These are phyloP conservation scores for Lepidium aucheri DNA, from an alignment of 345 rosid species.

Conservation along the genomic window DNA sequence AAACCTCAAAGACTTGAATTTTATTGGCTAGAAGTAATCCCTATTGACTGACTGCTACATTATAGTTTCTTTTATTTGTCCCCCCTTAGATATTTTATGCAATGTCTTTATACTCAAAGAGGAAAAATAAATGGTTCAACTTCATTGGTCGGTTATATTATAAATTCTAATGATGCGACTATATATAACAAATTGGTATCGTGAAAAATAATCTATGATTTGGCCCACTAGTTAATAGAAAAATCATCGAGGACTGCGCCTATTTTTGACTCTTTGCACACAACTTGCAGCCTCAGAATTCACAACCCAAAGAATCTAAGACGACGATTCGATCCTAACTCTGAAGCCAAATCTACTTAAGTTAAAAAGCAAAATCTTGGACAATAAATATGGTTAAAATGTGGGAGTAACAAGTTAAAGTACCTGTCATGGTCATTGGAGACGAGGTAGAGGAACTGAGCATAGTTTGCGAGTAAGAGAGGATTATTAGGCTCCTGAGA, in stretches of 20 bases:
- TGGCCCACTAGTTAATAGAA: constrained; percentile 18
- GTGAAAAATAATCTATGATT: neutral
- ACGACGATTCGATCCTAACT: constrained; percentile 12
- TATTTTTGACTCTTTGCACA: constrained; percentile 16
- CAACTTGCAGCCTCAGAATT: constrained; percentile 11
- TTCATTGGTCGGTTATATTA: constrained; percentile 6
- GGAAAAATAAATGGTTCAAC: constrained; percentile 10
- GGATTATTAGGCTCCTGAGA: constrained; percentile 58
- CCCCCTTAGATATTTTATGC: neutral
- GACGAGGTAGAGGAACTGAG: constrained; percentile 80
- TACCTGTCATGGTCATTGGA: constrained; percentile 82
- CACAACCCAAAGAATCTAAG: constrained; percentile 10
- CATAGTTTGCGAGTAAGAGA: constrained; percentile 76
- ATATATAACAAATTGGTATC: neutral
- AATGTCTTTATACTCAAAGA: neutral
- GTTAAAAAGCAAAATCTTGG: neutral
- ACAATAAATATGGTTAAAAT: neutral
- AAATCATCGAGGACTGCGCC: constrained; percentile 15
- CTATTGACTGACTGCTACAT: neutral
- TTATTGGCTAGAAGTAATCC: constrained; percentile 11
- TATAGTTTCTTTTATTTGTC: neutral
- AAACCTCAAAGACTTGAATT: constrained; percentile 14
- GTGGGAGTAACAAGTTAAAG: neutral
- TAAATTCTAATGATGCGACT: constrained; percentile 3
- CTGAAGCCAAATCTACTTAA: neutral